Evolutionary conservation across 1,139 yeast species (phyloP), one percentile per base, ranked within the genome.

Genomic region (Yamadazyma atlantica): DNA sequence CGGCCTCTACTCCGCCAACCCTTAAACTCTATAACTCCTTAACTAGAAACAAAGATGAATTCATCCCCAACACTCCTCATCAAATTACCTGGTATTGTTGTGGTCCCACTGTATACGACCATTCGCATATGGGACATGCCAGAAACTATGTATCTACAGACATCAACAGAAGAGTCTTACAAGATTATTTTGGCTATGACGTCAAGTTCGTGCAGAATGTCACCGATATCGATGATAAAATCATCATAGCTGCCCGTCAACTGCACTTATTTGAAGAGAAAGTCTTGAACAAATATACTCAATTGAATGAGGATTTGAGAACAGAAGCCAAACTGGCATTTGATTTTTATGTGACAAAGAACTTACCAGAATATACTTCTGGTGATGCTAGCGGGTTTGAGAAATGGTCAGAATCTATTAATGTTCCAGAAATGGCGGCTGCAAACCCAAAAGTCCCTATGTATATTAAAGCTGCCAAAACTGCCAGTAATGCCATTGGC

Each of bases 121-220:
- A 94, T 32, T 80, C 94, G 37, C 99, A 92, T 58, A 88, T 92
- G 97, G 99, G 99, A n/a, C 99, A 94, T 63, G 98, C 98, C 15
- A 74, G 98, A 62, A 92, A 92, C 66, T 94, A 92, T 58, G 97
- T 92, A 35, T 80, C 96, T 8, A 86, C 88, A 38, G 98, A 94
- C 60, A 88, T 92, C 57, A 85, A 88, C 57, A 80, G 98, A 58
- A 76, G 98, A 50, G 76, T 94, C 35, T 60, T 92, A 48, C 87
- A 82, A 58, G 89, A 90, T 58, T 90, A 88, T 62, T 92, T 94
- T 64, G 95, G 96, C 15, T 92, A 87, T 64, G 80, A 86, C 51
- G 76, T 92, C 34, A 73, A 73, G 36, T 92, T 89, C 62, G 89
- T 94, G 36, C 99, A 94, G 66, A 92, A 92, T 55, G 97, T 92